Evolutionary conservation across 2,329 filamentous ascomycete species (phyloP).

Genomic region (Fusarium sp.): DNA sequence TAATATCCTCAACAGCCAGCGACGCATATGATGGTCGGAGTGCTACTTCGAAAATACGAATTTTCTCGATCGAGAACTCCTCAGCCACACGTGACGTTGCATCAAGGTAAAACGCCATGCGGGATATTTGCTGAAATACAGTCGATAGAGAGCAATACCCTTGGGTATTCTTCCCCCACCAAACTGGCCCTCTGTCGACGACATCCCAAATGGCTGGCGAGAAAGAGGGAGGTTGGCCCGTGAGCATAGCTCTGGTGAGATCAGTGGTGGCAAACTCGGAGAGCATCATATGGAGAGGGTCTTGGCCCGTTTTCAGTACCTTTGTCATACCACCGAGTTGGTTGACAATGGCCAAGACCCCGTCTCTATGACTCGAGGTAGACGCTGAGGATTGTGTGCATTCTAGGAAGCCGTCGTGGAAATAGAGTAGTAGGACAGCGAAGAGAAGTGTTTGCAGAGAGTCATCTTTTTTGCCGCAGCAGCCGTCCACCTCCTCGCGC

Average conservation of each 20-base stretch:
- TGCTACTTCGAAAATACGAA: conserved; percentile 45
- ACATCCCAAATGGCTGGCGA: conserved; percentile 52
- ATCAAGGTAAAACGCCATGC: conserved; percentile 47
- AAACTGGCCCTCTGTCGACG: conserved; percentile 54
- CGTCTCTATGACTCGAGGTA: conserved; percentile 51
- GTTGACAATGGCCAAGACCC: conserved; percentile 52
- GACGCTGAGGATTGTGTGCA: conserved; percentile 47
- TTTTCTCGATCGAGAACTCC: conserved; percentile 45
- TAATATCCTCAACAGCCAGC: conserved; percentile 42
- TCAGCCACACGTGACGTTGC: conserved; percentile 24
- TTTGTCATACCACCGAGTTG: conserved; percentile 46
- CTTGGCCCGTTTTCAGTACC: conserved; percentile 42
- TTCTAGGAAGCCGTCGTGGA: conserved; percentile 55
- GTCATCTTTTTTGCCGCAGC: conserved; percentile 47
- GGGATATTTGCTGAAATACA: conserved; percentile 49
- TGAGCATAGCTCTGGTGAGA: conserved; percentile 55
- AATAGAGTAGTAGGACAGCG: conserved; percentile 57
- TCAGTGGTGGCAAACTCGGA: conserved; percentile 58
- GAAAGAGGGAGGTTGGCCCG: conserved; percentile 53
- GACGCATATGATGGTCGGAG: conserved; percentile 45
- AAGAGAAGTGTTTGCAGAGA: conserved; percentile 51
- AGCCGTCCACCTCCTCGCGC: conserved; percentile 49
- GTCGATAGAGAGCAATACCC: conserved; percentile 50
- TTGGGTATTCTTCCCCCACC: conserved; percentile 55
- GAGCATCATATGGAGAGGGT: conserved; percentile 53